Conservation (phyloP, 495 filamentous ascomycete species). For the Cetradonia linearis region DNA sequence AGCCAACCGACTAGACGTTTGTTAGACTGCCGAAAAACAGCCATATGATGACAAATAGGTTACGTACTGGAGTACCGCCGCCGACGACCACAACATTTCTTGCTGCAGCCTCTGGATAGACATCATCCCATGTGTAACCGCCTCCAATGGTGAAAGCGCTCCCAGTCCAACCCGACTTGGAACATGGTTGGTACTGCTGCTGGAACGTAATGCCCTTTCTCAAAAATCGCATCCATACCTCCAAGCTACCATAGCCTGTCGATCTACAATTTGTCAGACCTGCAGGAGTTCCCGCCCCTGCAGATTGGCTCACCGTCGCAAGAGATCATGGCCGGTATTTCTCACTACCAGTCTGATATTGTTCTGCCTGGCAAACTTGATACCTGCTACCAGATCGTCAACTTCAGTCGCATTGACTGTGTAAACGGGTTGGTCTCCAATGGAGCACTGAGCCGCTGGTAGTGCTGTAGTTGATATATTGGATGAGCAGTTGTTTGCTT, state of each 20-base stretch:
- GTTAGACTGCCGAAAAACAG: not conserved
- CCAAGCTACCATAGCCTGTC: conserved; percentile 31
- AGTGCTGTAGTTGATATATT: not conserved
- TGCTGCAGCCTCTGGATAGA: conserved; percentile 26
- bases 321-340: conserved; percentile 52
- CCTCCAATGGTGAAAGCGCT: conserved; percentile 32
- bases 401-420: conserved; percentile 29
- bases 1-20: conserved; percentile 29
- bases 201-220: conserved; percentile 28
- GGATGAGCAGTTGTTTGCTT: not conserved
- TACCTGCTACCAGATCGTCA: conserved; percentile 26
- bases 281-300: not conserved
- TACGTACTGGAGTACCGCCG: conserved; percentile 30
- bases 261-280: conserved; percentile 20
- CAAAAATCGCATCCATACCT: conserved; percentile 34
- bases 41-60: not conserved
- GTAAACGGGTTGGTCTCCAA: conserved; percentile 22
- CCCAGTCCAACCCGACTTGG: conserved; percentile 26
- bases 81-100: conserved; percentile 31
- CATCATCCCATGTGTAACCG: conserved; percentile 33
- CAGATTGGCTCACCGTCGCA: conserved; percentile 19
- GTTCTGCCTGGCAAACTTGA: conserved; percentile 42
- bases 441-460: conserved; percentile 13
- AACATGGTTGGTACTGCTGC: conserved; percentile 23
- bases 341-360: conserved; percentile 54